Conservation (phyloP, 2,329 filamentous ascomycete species). For the Thyridium curvatum region DNA sequence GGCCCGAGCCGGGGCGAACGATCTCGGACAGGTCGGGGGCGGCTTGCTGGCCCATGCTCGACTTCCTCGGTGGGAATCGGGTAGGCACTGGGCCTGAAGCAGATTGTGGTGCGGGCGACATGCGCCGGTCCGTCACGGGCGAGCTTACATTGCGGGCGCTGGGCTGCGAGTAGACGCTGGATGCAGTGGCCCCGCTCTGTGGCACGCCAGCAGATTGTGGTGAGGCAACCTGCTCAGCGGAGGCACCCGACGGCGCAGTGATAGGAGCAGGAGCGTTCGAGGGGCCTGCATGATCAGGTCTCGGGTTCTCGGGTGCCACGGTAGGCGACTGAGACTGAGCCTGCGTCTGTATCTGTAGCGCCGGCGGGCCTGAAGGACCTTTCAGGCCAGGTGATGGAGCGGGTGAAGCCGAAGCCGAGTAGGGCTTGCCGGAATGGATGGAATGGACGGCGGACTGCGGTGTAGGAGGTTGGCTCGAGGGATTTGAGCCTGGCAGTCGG, state of each 20-base stretch:
- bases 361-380: slow-evolving; percentile 9
- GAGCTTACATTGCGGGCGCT: slow-evolving; percentile 5
- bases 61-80: slow-evolving; percentile 54
- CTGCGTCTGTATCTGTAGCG: slow-evolving; percentile 14
- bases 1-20: slow-evolving; percentile 14
- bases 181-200: slow-evolving; percentile 8
- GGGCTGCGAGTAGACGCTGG: slow-evolving; percentile 7
- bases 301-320: slow-evolving; percentile 1
- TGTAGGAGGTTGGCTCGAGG: slow-evolving; percentile 3
- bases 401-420: slow-evolving; percentile 3
- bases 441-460: slow-evolving; percentile 1
- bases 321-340: slow-evolving; percentile 1
- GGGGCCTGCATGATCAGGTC: slow-evolving; percentile 2
- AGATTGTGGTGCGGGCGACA: slow-evolving; percentile 15
- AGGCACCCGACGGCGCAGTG: slow-evolving; percentile 6
- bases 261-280: background rate
- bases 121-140: slow-evolving; percentile 6
- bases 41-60: slow-evolving; percentile 47
- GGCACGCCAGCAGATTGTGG: slow-evolving; percentile 9
- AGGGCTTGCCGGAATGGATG: slow-evolving; percentile 5
- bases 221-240: slow-evolving; percentile 12
- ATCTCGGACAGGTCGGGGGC: slow-evolving; percentile 16
- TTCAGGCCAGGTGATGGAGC: slow-evolving; percentile 3
- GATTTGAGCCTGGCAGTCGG: background rate
- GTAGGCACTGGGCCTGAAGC: slow-evolving; percentile 21